A percentile compares a stretch with the other conserved stretches of the same genome.
These are phyloP conservation scores for Fusarium sp. DNA, from an alignment of 2,329 filamentous ascomycete genomes.

Conservation along the genomic window DNA sequence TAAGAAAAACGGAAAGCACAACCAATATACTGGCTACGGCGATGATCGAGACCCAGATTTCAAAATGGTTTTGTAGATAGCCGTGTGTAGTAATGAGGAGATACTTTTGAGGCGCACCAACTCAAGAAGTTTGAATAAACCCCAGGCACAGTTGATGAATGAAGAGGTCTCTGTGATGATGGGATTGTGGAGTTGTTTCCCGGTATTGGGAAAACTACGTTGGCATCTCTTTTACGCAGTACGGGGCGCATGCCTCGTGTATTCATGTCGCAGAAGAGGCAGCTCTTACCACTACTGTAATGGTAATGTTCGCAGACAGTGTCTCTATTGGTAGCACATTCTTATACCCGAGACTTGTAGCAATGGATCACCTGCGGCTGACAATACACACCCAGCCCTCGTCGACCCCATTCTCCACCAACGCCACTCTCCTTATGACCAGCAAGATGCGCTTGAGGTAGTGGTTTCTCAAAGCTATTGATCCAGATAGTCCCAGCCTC, in stretches of 20 bases:
- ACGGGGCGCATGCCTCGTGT: no score
- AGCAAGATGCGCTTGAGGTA: constrained; percentile 47
- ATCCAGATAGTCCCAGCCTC: constrained; percentile 68
- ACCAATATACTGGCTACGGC: background rate
- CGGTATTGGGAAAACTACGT: fast-evolving
- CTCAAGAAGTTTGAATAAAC: fast-evolving
- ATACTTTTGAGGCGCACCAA: fast-evolving
- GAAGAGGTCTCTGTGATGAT: fast-evolving
- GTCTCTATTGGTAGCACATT: fast-evolving
- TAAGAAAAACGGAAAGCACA: background rate
- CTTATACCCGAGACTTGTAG: background rate
- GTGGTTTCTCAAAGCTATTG: constrained; percentile 59
- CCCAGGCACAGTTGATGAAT: no score
- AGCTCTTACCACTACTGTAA: fast-evolving
- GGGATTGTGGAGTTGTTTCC: fast-evolving
- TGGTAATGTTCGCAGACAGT: fast-evolving
- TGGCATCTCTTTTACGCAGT: no score
- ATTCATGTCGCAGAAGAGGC: background rate
- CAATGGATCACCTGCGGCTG: constrained; percentile 9
- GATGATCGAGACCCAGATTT: constrained; percentile 2
- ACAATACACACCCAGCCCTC: constrained; percentile 38
- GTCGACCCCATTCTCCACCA: constrained; percentile 51
- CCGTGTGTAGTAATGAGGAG: background rate
- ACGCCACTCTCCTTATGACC: constrained; percentile 55
- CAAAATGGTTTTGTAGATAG: background rate